These are phyloP conservation scores for Carallia brachiata DNA, from an alignment of 345 rosid genomes.

Conservation along the genomic window DNA sequence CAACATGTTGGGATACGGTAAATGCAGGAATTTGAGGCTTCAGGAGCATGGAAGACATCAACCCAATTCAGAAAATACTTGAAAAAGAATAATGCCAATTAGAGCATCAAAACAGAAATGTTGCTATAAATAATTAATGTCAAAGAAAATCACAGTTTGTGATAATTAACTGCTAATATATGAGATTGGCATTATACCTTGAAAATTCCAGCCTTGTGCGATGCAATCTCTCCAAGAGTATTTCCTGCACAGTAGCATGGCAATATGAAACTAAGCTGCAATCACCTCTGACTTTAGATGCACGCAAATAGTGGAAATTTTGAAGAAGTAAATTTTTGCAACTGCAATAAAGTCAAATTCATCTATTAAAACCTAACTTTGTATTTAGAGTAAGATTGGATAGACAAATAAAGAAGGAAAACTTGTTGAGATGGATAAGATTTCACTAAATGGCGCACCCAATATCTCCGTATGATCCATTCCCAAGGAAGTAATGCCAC, in stretches of 20 bases:
- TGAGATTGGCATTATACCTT: slow-evolving; percentile 52
- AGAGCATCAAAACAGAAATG: slow-evolving; percentile 23
- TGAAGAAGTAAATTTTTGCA: background rate
- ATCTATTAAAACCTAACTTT: background rate
- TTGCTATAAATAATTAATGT: slow-evolving; percentile 15
- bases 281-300: background rate
- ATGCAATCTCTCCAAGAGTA: slow-evolving; percentile 71
- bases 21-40: slow-evolving; percentile 90
- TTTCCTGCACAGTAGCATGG: slow-evolving; percentile 48
- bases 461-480: slow-evolving; percentile 78
- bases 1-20: slow-evolving; percentile 69
- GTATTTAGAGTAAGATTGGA: slow-evolving; percentile 3
- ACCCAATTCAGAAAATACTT: slow-evolving; percentile 46
- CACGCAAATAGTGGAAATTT: background rate
- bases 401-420: slow-evolving; percentile 1
- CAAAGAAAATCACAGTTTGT: slow-evolving; percentile 14
- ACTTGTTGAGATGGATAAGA: slow-evolving; percentile 1
- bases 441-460: slow-evolving; percentile 39
- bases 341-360: background rate
- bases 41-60: slow-evolving; percentile 55
- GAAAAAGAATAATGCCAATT: slow-evolving; percentile 37
- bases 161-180: slow-evolving; percentile 13
- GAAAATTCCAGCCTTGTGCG: slow-evolving; percentile 87
- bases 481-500: slow-evolving; percentile 84
- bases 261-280: slow-evolving; percentile 8